Evolutionary conservation across 2,329 filamentous ascomycete species (phyloP).

Genomic region (Huntiella omanensis): DNA sequence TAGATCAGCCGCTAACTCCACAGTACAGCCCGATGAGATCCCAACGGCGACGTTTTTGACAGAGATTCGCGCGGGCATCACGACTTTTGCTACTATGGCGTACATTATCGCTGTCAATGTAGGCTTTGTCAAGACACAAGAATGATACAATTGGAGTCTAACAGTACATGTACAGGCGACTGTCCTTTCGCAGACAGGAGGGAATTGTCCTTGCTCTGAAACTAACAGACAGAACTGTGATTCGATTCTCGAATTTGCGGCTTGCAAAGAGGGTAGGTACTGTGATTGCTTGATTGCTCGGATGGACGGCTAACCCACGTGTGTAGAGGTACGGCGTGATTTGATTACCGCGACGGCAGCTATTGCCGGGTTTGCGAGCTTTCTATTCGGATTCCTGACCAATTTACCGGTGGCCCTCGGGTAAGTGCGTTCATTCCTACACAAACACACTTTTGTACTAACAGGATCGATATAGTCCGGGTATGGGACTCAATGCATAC

Average conservation of each 20-base stretch:
- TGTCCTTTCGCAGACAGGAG: conserved; percentile 58
- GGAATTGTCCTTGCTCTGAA: conserved; percentile 49
- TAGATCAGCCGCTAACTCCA: background rate
- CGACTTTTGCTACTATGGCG: conserved; percentile 66
- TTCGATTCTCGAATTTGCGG: conserved; percentile 23
- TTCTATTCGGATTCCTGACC: conserved; percentile 62
- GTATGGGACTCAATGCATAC: conserved; percentile 50
- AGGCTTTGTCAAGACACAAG: conserved; percentile 13
- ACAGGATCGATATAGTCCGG: conserved; percentile 26
- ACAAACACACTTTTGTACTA: conserved; percentile 8
- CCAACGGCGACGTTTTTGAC: conserved; percentile 52
- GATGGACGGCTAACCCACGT: background rate
- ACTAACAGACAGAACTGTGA: conserved; percentile 28
- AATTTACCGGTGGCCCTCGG: conserved; percentile 45
- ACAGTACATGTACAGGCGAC: conserved; percentile 30
- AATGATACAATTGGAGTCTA: background rate
- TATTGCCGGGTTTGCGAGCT: conserved; percentile 53
- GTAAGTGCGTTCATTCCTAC: conserved; percentile 14
- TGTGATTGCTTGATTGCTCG: background rate
- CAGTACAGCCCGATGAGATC: conserved; percentile 42
- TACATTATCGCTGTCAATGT: conserved; percentile 66
- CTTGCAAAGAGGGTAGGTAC: conserved; percentile 28
- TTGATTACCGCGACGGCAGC: conserved; percentile 72
- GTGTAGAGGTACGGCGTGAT: conserved; percentile 45
- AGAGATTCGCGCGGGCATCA: conserved; percentile 61